Percentiles rank a stretch among this genome's conserved stretches.
These are phyloP conservation scores for Coemansia sp. DNA, from an alignment of 192 early-diverging fungal species.

Conservation along the genomic window DNA sequence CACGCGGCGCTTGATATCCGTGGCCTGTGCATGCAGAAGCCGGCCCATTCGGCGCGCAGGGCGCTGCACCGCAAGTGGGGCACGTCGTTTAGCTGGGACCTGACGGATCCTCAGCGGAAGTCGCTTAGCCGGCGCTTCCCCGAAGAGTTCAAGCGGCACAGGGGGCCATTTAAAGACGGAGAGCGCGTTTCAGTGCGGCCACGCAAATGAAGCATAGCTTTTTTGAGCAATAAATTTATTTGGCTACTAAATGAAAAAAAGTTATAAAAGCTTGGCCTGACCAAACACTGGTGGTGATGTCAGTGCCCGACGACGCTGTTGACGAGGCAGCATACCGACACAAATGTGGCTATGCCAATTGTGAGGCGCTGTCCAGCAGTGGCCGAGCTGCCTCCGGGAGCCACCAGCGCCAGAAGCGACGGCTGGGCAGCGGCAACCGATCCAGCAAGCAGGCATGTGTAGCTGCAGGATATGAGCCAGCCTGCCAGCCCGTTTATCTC, in stretches of 20 bases:
- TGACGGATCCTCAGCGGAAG: constrained; percentile 38
- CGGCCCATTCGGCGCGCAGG: constrained; percentile 23
- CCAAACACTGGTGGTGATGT: no score
- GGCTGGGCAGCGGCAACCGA: constrained; percentile 19
- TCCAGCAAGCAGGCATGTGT: constrained; percentile 29
- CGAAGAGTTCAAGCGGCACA: constrained; percentile 33
- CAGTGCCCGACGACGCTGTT: constrained; percentile 9
- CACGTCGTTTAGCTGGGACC: constrained; percentile 51
- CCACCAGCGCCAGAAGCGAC: constrained; percentile 11
- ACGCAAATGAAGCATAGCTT: neutral
- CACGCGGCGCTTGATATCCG: constrained; percentile 49
- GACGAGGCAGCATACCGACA: constrained; percentile 17
- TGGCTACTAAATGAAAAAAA: neutral
- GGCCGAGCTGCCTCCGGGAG: constrained; percentile 6
- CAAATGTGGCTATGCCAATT: constrained; percentile 11
- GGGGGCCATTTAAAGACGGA: constrained; percentile 35
- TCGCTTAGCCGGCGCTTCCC: constrained; percentile 43
- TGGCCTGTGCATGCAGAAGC: constrained; percentile 50
- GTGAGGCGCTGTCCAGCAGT: constrained; percentile 19
- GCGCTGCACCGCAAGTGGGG: constrained; percentile 59
- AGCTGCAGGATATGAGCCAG: constrained; percentile 34
- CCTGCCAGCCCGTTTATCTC: constrained; percentile 33
- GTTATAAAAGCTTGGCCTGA: neutral
- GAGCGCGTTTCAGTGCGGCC: constrained; percentile 22
- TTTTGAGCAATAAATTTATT: neutral